These are phyloP conservation scores for Paramyrothecium roridum DNA, from an alignment of 2,329 filamentous ascomycete species.

Conservation along the genomic window DNA sequence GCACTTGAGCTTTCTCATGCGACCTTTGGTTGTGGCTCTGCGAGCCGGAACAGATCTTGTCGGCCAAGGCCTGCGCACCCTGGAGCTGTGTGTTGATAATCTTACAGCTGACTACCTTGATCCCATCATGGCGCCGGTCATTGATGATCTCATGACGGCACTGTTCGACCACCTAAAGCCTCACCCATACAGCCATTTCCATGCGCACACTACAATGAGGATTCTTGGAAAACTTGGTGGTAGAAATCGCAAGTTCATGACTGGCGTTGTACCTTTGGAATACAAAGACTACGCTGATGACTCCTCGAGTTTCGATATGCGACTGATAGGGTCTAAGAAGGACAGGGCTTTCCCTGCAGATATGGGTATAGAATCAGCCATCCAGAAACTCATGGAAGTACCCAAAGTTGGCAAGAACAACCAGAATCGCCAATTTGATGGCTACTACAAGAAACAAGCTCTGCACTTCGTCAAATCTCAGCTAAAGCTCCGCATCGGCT, in stretches of 20 bases:
- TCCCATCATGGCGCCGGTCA: conserved; percentile 98
- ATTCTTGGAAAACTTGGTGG: conserved; percentile 96
- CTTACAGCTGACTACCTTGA: conserved; percentile 96
- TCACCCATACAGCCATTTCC: conserved; percentile 93
- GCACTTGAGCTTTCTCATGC: conserved; percentile 95
- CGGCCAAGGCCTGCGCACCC: conserved; percentile 85
- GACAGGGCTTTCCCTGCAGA: conserved; percentile 85
- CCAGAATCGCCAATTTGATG: conserved; percentile 63
- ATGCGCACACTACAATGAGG: conserved; percentile 95
- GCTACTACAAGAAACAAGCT: conserved; percentile 90
- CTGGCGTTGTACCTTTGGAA: conserved; percentile 76
- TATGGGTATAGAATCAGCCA: conserved; percentile 83
- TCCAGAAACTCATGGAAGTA: conserved; percentile 80
- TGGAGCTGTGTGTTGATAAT: conserved; percentile 97
- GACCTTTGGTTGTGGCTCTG: conserved; percentile 91
- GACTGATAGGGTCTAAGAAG: conserved; percentile 83
- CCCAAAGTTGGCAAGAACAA: conserved; percentile 58
- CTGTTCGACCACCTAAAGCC: conserved; percentile 94
- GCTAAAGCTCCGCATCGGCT: conserved; percentile 84
- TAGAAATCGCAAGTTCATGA: conserved; percentile 93
- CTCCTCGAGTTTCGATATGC: conserved; percentile 79
- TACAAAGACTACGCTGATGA: conserved; percentile 89
- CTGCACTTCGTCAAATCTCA: conserved; percentile 85
- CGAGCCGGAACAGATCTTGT: conserved; percentile 90
- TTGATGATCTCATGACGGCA: conserved; percentile 97